Evolutionary conservation across 257 asterid genomes (phyloP), one percentile per base, ranked within the genome.

Genomic region (Fraxinus quadrangulata): DNA sequence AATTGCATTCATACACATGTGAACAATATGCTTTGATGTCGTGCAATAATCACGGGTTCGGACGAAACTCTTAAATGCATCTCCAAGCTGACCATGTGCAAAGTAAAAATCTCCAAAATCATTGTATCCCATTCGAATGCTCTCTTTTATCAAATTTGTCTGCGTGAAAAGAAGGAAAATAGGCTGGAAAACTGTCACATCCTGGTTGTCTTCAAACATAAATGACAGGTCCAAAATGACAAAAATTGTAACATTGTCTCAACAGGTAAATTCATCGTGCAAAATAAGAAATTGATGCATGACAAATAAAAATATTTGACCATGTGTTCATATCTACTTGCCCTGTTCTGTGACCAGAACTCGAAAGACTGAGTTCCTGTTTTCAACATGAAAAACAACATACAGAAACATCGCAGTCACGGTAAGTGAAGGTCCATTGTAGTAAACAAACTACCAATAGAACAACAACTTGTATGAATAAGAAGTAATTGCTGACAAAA

Each of bases 11-110:
- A 93, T 82, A 81, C 98, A 96, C 99, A 93, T 96, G 81, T 89
- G 94, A 65, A 84, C 84, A 16, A 93, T 93, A 84, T 92, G 98
- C 72, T 92, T 96, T 0, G 97, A 80, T 12, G 98, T 92, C 5
- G 99, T 93, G 87, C 99, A 96, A 74, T 96, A 96, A 82, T 96
- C 99, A 63, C 98, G 97, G 6, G 98, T 92, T 37, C 99, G 98
- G 59, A 93, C 95, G 70, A 90, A 96, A 82, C 84, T 92, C 86
- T 92, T 93, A 73, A 93, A 96, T 49, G 99, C 98, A 71, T 96
- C 98, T 3, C 94, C 92, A 80, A 93, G 95, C 33, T 82, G 86
- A 70, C 99, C 99, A 45, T 92, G 98, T 1, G 94, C 91, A 82
- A 92, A 93, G 82, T 92, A 90, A 72, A 90, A 96, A 81, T 96